phyloP scores from a whole-genome alignment of 768 basidiomycete species.

The Cyathus striatus region DNA sequence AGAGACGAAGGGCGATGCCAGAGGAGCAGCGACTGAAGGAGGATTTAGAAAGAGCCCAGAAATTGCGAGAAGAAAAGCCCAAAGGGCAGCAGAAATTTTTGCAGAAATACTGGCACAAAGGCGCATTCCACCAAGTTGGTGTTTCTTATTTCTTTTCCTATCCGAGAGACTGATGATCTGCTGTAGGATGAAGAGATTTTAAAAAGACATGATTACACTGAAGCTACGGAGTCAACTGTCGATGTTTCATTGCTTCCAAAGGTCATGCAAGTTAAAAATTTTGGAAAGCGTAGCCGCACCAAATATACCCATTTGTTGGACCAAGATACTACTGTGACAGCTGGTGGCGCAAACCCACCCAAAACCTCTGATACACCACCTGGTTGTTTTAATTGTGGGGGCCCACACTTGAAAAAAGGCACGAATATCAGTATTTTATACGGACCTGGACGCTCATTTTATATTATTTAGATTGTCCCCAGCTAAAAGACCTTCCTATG shows the following conservation, averaged over 20 bases:
- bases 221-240: constrained; percentile 82
- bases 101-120: constrained; percentile 99
- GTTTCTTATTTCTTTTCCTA: constrained; percentile 3
- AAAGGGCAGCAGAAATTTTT: constrained; percentile 90
- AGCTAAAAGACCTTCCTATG: constrained; percentile 19
- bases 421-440: no score
- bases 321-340: constrained; percentile 77
- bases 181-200: constrained; percentile 81
- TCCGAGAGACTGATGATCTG: no score
- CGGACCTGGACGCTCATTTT: no score
- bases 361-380: constrained; percentile 53
- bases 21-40: constrained; percentile 91
- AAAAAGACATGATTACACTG: constrained; percentile 77
- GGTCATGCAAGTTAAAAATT: constrained; percentile 97
- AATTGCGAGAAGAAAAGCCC: constrained; percentile 80
- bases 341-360: constrained; percentile 55
- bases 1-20: constrained; percentile 85
- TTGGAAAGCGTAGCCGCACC: constrained; percentile 86
- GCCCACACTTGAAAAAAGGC: constrained; percentile 92
- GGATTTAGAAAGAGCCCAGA: constrained; percentile 82
- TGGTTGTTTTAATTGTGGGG: constrained; percentile 93
- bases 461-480: constrained; percentile 30
- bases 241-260: constrained; percentile 87
- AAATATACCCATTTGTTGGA: constrained; percentile 96
- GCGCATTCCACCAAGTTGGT: constrained; percentile 91